Conservation (phyloP, 1,139 yeast genomes). For the Hemisphaericaspora subhashii region DNA sequence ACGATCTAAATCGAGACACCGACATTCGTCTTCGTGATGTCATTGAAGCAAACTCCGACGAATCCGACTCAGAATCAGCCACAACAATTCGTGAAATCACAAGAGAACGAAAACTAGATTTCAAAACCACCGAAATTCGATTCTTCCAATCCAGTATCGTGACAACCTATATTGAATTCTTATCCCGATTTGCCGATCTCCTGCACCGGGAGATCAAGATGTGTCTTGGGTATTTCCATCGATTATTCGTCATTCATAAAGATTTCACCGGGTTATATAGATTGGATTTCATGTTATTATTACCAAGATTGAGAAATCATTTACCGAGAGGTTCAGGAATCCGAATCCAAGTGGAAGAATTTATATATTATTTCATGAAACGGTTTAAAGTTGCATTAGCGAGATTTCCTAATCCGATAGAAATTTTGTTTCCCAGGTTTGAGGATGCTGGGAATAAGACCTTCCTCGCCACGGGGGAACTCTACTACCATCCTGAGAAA, state of each 20-base stretch:
- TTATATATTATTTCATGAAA: constrained; percentile 67
- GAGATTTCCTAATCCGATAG: constrained; percentile 62
- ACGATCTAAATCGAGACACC: constrained; percentile 28
- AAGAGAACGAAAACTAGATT: constrained; percentile 54
- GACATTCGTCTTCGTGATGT: constrained; percentile 33
- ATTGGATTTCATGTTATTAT: constrained; percentile 63
- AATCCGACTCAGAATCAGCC: constrained; percentile 37
- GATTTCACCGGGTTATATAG: constrained; percentile 66
- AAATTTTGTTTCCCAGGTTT: constrained; percentile 65
- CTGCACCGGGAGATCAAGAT: constrained; percentile 59
- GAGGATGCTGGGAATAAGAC: constrained; percentile 41
- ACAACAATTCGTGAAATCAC: constrained; percentile 37
- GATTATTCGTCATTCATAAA: constrained; percentile 61
- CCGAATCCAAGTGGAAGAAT: constrained; percentile 62
- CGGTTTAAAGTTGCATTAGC: constrained; percentile 52
- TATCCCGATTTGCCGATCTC: constrained; percentile 62
- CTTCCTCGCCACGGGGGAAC: constrained; percentile 54
- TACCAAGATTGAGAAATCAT: constrained; percentile 31
- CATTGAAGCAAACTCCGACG: constrained; percentile 45
- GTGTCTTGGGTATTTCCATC: constrained; percentile 69
- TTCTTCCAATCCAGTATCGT: constrained; percentile 46
- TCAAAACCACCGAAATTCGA: constrained; percentile 37
- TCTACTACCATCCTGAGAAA: constrained; percentile 25
- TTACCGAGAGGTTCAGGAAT: constrained; percentile 38
- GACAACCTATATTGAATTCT: constrained; percentile 52